Conservation (phyloP, 2,329 filamentous ascomycete genomes). For the Alternaria viburni region DNA sequence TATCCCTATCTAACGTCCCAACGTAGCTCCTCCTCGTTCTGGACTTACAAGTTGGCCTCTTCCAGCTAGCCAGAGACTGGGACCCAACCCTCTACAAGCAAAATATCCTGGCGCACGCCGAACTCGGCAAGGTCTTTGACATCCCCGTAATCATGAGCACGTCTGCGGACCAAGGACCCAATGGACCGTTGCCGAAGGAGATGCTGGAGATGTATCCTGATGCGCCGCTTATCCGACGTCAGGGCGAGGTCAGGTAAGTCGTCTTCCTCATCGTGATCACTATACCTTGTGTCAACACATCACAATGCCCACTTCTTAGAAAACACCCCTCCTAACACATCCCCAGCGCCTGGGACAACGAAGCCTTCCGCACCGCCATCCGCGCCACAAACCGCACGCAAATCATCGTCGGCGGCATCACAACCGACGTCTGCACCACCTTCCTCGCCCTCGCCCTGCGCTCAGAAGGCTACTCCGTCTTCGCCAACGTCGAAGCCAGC, state of each 20-base stretch:
- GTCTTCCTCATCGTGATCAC: not conserved
- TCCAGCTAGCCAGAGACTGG: conserved; percentile 68
- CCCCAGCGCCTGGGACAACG: conserved; percentile 72
- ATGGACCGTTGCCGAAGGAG: conserved; percentile 73
- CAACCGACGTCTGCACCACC: conserved; percentile 76
- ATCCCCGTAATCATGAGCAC: conserved; percentile 74
- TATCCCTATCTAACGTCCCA: not conserved
- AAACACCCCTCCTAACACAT: conserved; percentile 1
- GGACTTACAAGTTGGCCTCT: conserved; percentile 67
- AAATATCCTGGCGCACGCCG: conserved; percentile 71
- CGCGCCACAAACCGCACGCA: conserved; percentile 70
- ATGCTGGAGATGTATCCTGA: conserved; percentile 71
- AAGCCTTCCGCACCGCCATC: conserved; percentile 70
- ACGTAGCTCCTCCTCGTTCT: conserved; percentile 62
- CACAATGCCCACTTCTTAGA: not conserved
- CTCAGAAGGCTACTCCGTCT: conserved; percentile 74
- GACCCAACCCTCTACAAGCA: conserved; percentile 69
- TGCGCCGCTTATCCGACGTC: conserved; percentile 69
- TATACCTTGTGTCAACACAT: not conserved
- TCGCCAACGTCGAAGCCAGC: conserved; percentile 73
- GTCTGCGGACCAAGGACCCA: conserved; percentile 72
- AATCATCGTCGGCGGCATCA: conserved; percentile 74
- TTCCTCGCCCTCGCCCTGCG: conserved; percentile 76
- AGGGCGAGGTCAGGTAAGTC: conserved; percentile 70
- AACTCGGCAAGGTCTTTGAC: conserved; percentile 69